Evolutionary conservation across 140 eudicot genomes (phyloP), one percentile per base, ranked within the genome.

Genomic region (Cichorium intybus): DNA sequence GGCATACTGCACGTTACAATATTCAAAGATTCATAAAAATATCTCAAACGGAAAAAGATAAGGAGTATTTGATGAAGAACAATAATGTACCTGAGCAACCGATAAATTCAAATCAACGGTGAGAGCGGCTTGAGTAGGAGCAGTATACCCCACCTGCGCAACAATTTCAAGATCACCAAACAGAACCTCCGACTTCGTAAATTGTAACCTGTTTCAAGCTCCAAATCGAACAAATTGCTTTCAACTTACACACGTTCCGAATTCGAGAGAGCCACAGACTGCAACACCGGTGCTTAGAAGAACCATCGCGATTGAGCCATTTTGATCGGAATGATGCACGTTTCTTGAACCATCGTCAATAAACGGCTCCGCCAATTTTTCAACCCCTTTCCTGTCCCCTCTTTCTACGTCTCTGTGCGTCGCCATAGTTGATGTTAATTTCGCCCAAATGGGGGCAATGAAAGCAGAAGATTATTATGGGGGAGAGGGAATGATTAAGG

Each of bases 211-310:
- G n/a, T 2, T 43, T 43, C 18, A 15, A 43, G 5, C 4, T 43
- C 20, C 3, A 43, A 43, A 15, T 43, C 49, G 7, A 43, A 43
- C 18, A 43, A 43, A 43, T 43, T 43, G 49, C 10, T 11, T 10
- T 46, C 41, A 27, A 85, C 97, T 86, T 80, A 90, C 93, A 77
- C 92, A 86, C 10, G 81, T 77, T 63, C 97, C 95, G 60, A 90
- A 90, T 63, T 83, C 87, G 60, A 84, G 83, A 11, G 95, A 90
- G 6, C 97, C 97, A 81, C 95, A 90, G 56, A 86, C 81, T 29
- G 95, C 89, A 77, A 86, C 97, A 47, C 55, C 75, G 7, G 95
- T 86, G 74, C 87, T 81, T 2, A 81, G 29, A 72, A 90, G 60
- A 64, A 82, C 89, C 86, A 83, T 81, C 51, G 60, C 62, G 74